Evolutionary conservation across 495 filamentous ascomycete species (phyloP).

Genomic region (Trypethelium eluteriae): DNA sequence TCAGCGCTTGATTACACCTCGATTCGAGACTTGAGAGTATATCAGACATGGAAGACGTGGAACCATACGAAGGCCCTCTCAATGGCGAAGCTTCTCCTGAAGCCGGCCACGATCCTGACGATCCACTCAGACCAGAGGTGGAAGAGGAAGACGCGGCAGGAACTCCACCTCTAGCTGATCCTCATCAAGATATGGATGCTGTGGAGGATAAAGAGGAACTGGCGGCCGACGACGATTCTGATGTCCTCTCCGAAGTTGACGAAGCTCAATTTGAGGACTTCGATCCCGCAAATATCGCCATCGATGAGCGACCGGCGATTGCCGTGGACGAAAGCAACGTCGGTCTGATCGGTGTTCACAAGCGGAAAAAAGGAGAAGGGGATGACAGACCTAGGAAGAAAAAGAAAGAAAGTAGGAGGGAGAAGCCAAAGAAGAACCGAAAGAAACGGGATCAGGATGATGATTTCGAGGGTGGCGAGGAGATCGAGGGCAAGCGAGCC

Average conservation of each 20-base stretch:
- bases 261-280: constrained; percentile 91
- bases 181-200: constrained; percentile 36
- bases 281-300: constrained; percentile 65
- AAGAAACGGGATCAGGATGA: constrained; percentile 44
- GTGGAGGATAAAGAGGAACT: constrained; percentile 42
- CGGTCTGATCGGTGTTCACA: constrained; percentile 60
- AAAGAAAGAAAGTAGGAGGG: constrained; percentile 64
- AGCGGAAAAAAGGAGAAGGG: constrained; percentile 67
- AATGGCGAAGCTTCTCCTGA: constrained; percentile 33
- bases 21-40: not conserved
- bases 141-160: constrained; percentile 42
- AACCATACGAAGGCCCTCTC: constrained; percentile 21
- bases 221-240: constrained; percentile 29
- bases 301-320: constrained; percentile 67
- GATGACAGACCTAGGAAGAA: constrained; percentile 48
- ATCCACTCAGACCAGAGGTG: constrained; percentile 36
- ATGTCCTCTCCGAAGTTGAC: constrained; percentile 53
- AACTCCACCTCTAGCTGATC: constrained; percentile 33
- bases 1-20: not conserved
- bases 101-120: constrained; percentile 39
- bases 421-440: constrained; percentile 62
- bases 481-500: constrained; percentile 47
- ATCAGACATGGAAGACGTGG: constrained; percentile 25
- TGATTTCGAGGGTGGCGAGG: constrained; percentile 48
- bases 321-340: constrained; percentile 85